Conservation (phyloP, 75 land plant species). For the Ceratopteris richardii region DNA sequence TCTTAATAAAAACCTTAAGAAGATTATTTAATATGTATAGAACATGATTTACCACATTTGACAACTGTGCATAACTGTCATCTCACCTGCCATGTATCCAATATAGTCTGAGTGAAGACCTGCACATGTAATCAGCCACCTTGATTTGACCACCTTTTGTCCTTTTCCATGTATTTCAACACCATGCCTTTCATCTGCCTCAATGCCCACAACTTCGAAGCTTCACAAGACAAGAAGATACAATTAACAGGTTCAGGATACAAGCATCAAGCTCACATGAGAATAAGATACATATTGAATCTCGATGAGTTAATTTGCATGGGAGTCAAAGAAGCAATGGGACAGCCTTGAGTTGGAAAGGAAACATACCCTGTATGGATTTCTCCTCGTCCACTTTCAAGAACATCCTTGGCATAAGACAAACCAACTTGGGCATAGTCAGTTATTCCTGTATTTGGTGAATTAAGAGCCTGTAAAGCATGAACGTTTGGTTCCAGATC, state of each 20-base stretch:
- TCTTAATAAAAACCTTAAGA: too few species aligned
- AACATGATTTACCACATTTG: too few species aligned
- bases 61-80: too few species aligned
- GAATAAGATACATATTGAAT: too few species aligned
- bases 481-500: slow-evolving; percentile 36
- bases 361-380: slow-evolving; percentile 23
- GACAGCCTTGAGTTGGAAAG: too few species aligned
- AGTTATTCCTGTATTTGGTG: slow-evolving; percentile 33
- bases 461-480: slow-evolving; percentile 28
- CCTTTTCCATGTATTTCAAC: slow-evolving; percentile 21
- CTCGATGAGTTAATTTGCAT: too few species aligned
- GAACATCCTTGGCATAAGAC: slow-evolving; percentile 26
- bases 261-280: too few species aligned
- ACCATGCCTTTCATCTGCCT: slow-evolving; percentile 24
- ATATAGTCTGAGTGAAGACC: slow-evolving; percentile 36
- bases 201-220: slow-evolving; percentile 22
- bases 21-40: too few species aligned
- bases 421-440: slow-evolving; percentile 37
- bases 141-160: slow-evolving; percentile 23
- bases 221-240: slow-evolving; percentile 4
- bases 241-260: too few species aligned
- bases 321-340: too few species aligned
- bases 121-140: slow-evolving; percentile 34
- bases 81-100: slow-evolving; percentile 21
- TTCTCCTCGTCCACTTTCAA: slow-evolving; percentile 25